Conservation (phyloP, 768 basidiomycete species). For the Trametes gibbosa region DNA sequence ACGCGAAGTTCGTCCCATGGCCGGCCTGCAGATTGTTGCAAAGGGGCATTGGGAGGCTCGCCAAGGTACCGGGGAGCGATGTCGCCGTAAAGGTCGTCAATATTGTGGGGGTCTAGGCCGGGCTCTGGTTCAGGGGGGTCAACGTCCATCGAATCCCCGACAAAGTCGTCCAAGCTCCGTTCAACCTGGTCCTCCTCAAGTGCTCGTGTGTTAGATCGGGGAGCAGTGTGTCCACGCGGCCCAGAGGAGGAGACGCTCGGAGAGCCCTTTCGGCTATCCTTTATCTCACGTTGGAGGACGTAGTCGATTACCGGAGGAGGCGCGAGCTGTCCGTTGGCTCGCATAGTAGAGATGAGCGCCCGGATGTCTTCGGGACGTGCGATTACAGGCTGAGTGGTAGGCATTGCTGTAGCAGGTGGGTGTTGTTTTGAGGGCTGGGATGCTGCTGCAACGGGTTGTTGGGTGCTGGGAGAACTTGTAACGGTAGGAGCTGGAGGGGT, state of each 20-base stretch:
- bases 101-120: conserved; percentile 8
- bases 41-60: neutral
- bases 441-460: too few species aligned
- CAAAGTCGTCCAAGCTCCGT: neutral
- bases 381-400: neutral
- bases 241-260: neutral
- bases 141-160: neutral
- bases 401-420: neutral
- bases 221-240: neutral
- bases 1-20: neutral
- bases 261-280: neutral
- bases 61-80: neutral
- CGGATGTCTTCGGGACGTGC: conserved; percentile 1
- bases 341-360: conserved; percentile 7
- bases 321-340: conserved; percentile 12
- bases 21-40: neutral
- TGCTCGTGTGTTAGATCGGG: neutral
- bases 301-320: conserved; percentile 10
- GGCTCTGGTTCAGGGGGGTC: neutral
- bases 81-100: conserved; percentile 16
- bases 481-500: neutral
- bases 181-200: neutral
- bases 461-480: neutral
- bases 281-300: neutral
- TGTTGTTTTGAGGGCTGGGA: neutral